These are phyloP conservation scores for Kregervanrija fluxuum DNA, from an alignment of 805 yeast genomes.

Conservation along the genomic window DNA sequence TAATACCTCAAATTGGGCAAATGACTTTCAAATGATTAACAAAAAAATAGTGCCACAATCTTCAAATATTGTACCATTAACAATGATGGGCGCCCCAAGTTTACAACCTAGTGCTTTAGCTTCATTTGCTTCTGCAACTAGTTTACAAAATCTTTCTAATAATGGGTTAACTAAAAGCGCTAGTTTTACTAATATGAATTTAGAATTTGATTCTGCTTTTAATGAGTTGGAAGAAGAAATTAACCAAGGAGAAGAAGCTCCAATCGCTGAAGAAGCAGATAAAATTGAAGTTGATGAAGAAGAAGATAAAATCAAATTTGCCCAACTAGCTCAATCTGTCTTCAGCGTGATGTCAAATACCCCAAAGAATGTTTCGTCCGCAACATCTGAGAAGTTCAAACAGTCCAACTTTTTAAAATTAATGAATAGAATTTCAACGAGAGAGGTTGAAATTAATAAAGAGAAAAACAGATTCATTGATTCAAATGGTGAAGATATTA, in stretches of 20 bases:
- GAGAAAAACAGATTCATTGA: conserved; percentile 32
- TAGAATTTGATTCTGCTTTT: conserved; percentile 23
- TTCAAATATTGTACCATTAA: too few relatives aligned
- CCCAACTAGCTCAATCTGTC: conserved; percentile 33
- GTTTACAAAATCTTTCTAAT: too few relatives aligned
- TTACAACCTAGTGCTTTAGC: too few relatives aligned
- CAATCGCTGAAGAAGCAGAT: conserved; percentile 2
- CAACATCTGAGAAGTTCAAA: conserved; percentile 31
- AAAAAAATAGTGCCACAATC: too few relatives aligned
- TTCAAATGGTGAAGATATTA: conserved; percentile 16
- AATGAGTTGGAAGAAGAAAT: conserved; percentile 22
- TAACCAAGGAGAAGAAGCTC: conserved; percentile 5
- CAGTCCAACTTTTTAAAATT: conserved; percentile 34
- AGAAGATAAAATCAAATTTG: conserved; percentile 30
- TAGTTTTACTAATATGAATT: neutral
- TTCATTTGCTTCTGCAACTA: too few relatives aligned
- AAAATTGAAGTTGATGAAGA: conserved; percentile 12
- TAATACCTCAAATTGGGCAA: too few relatives aligned
- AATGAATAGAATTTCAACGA: conserved; percentile 32
- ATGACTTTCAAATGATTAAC: too few relatives aligned
- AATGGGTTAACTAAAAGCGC: too few relatives aligned
- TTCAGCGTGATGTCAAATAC: conserved; percentile 31
- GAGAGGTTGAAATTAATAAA: conserved; percentile 31
- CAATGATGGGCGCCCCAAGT: too few relatives aligned
- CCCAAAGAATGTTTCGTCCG: conserved; percentile 19